Evolutionary conservation across 805 yeast species (phyloP), one percentile per base, ranked within the genome.

Genomic region (Citeromyces matritensis): DNA sequence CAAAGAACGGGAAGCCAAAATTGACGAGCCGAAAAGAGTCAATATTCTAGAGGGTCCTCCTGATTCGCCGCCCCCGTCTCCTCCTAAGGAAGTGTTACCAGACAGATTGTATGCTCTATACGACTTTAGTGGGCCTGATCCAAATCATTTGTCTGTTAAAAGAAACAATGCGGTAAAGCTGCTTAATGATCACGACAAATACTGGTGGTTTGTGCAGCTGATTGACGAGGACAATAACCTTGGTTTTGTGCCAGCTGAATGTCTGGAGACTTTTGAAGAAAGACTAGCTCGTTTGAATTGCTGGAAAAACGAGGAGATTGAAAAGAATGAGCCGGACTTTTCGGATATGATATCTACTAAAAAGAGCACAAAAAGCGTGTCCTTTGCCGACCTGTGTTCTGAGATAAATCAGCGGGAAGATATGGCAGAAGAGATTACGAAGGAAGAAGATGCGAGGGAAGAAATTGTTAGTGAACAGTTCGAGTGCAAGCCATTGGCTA

Each of bases 191-290:
- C 75, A 80, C 30, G 95, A 91, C 53, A 69, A 82, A 37, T 91
- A 91, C 55, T 91, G 98, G 98, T 91, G 98, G 97, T 60, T 88
- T 8, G 88, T 91, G 19, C 51, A 58, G 19, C 63, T 67, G 35
- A 35, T 57, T 30, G 46, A 51, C 9, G 58, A 55, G 37, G 38
- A 36, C 8, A 75, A 75, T 3, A 66, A 73, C 41, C 73, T 88
- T 33, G 98, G 98, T 1, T 91, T 86, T 58, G 93, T 93, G 2
- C 98, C 98, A 1, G 97, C 96, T 1, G 98, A 91, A 50, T 73
- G 91, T 35, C 57, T 91, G 24, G 98, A 91, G 52, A 83, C 95
- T 0, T 85, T 82, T 38, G 79, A 74, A 30, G 98, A 91, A 53
- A 62, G 97, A 36, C 55, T 91, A 33, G 98, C 98, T 0, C 63